Evolutionary conservation across 345 rosid genomes (phyloP), one percentile per base, ranked within the genome.

Genomic region (Adansonia digitata): DNA sequence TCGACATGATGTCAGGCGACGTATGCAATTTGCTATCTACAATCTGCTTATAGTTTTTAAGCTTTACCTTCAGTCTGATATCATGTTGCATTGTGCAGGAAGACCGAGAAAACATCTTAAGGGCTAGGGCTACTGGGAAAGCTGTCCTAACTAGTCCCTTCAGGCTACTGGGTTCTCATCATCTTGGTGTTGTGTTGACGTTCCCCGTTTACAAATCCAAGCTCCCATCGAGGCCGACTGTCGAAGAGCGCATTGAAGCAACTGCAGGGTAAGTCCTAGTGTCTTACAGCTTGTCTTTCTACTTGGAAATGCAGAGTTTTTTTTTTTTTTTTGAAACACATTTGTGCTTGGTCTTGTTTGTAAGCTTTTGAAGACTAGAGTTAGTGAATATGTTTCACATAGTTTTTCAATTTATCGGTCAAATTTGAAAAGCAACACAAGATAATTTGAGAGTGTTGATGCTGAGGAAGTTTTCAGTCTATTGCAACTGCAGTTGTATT

Each of bases 1-100:
- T 94, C n/a, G 98, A 94, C 71, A 94, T 94, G 98, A 94, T 94
- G 98, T 94, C 98, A 4, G 98, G 98, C 76, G 94, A 91, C 94
- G 98, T 94, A 85, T 81, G 57, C 53, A 43, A 5, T 63, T 3
- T 49, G 53, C 26, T 18, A 40, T 69, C 59, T 52, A 49, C 53
- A 31, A 31, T 56, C 52, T 37, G 15, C 56, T 56, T 66, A 69
- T 75, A 13, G 22, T 53, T 48, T 74, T 74, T 75, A 22, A 55
- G 7, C 8, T 51, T 43, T 65, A 37, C 18, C 9, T 37, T 63
- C 40, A 24, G 52, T n/a, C 5, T 60, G 43, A 26, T 22, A 15
- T 51, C 0, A 5, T 70, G 64, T 60, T 76, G 57, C 43, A 37
- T 72, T 65, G 52, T 78, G 77, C 79, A 94, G 98, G 98, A 94